Conservation (phyloP, 1,284 basidiomycete species). For the Trametes sp. region DNA sequence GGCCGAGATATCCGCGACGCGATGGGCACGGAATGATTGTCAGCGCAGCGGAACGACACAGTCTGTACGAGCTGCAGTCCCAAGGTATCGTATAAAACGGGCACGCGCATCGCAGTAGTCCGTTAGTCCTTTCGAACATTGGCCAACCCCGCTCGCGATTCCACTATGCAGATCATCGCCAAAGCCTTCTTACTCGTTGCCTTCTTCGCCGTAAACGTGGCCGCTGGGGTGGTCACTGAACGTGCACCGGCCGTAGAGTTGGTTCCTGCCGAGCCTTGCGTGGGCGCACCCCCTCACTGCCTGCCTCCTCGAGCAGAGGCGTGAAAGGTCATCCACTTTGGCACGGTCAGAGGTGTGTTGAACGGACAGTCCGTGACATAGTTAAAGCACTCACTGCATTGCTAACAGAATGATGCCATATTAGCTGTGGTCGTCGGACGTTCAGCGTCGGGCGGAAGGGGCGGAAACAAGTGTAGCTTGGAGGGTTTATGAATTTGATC, state of each 20-base stretch:
- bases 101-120: too few species aligned
- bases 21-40: not conserved
- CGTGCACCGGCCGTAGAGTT: not conserved
- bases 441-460: too few species aligned
- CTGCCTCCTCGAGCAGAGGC: not conserved
- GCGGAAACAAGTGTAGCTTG: too few species aligned
- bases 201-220: not conserved
- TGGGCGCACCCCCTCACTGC: constrained; percentile 8
- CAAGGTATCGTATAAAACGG: too few species aligned
- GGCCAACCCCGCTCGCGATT: too few species aligned
- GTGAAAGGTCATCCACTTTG: not conserved
- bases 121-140: too few species aligned
- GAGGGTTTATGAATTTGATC: too few species aligned
- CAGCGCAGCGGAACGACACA: not conserved
- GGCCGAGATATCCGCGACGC: too few species aligned
- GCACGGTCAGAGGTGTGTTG: not conserved
- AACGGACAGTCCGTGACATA: not conserved
- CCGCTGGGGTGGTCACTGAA: not conserved
- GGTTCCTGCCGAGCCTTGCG: not conserved
- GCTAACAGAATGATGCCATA: too few species aligned
- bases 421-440: too few species aligned
- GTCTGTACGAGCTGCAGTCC: too few species aligned
- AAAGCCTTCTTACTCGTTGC: constrained; percentile 4
- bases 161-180: constrained; percentile 2
- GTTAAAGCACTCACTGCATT: not conserved